phyloP scores from a whole-genome alignment of 805 yeast species.

The Metschnikowia kofuensis region DNA sequence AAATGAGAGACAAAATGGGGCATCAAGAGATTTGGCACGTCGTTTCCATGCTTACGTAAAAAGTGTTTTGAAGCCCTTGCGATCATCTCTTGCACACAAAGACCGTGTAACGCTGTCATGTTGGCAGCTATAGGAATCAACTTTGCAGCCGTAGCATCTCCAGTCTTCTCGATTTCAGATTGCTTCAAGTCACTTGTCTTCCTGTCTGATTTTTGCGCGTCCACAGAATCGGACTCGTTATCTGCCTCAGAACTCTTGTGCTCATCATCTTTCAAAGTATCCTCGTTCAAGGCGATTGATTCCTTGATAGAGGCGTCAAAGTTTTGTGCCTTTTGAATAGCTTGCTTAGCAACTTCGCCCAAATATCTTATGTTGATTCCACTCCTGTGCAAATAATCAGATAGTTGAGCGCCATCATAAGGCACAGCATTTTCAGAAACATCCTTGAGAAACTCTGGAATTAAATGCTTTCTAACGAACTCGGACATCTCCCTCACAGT shows the following conservation, averaged over 20 bases:
- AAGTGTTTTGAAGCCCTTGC: conserved; percentile 79
- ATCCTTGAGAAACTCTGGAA: conserved; percentile 61
- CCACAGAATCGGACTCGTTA: conserved; percentile 6
- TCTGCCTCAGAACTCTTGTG: conserved; percentile 16
- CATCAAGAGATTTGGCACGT: conserved; percentile 51
- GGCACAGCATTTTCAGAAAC: conserved; percentile 61
- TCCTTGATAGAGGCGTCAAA: conserved; percentile 15
- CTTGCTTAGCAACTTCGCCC: conserved; percentile 54
- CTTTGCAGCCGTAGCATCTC: conserved; percentile 32
- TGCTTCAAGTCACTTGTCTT: conserved; percentile 22
- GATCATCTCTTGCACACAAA: conserved; percentile 65
- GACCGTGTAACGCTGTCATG: conserved; percentile 44
- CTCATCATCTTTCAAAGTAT: conserved; percentile 21
- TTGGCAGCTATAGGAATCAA: conserved; percentile 43
- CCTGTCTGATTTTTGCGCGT: conserved; percentile 7
- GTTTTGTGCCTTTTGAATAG: conserved; percentile 19
- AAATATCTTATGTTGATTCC: conserved; percentile 91
- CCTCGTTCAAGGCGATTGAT: conserved; percentile 27
- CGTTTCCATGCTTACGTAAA: conserved; percentile 47
- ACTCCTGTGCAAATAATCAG: conserved; percentile 62
- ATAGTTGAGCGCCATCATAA: conserved; percentile 75
- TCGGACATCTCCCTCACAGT: conserved; percentile 69
- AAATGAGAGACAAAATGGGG: conserved; percentile 65
- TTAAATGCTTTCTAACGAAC: conserved; percentile 54
- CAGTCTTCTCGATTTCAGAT: conserved; percentile 18